Base-by-base conservation (phyloP, 1,139 yeast genomes). In the Blastobotrys malaysiensis region DNA sequence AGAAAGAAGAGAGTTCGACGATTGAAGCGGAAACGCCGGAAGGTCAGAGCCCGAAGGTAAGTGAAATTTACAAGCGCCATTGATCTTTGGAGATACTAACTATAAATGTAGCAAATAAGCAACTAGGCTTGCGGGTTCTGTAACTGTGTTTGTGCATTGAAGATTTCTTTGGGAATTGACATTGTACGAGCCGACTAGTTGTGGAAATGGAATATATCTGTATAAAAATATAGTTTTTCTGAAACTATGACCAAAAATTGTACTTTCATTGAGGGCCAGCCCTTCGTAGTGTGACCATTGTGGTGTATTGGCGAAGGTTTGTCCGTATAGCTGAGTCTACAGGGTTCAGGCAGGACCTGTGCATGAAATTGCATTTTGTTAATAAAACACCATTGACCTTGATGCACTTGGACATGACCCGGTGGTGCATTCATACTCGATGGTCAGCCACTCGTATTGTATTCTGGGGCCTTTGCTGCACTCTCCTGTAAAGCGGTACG, bases 1-100 rank as follows among this genome's bases (percentile, higher is more conserved):
- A 89, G 96, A 88, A 90, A 90, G 87, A 90, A 90, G 95, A 89
- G 97, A 89, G 95, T 86, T 80, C 89, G 97, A 88, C 88, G 97
- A 88, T 88, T 90, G 77, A 90, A 90, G 87, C 88, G 97, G 86
- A 90, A 90, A 95, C 87, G 97, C 86, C 96, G 97, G 96, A 89
- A 89, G 95, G 96, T 90, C 73, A 88, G 97, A 88, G 97, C 97
- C 80, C 88, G 97, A 88, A 65, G 70, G 67, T 55, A 50, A 31
- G 58, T 53, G 18, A 21, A 11, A 22, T 22, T 16, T 46, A 43
- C 45, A 3, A 20, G 2, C 2, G 9, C 22, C 14, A 27, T 31
- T 27, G 3, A 16, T 9, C 13, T 7, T 3, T 31, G 14, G 39
- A 7, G 16, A 31, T 31, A 31, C 39, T 31, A 31, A 31, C 39